Evolutionary conservation across 1,284 basidiomycete species (phyloP), one percentile per base, ranked within the genome.

Genomic region (Mrakiaceae sp.): DNA sequence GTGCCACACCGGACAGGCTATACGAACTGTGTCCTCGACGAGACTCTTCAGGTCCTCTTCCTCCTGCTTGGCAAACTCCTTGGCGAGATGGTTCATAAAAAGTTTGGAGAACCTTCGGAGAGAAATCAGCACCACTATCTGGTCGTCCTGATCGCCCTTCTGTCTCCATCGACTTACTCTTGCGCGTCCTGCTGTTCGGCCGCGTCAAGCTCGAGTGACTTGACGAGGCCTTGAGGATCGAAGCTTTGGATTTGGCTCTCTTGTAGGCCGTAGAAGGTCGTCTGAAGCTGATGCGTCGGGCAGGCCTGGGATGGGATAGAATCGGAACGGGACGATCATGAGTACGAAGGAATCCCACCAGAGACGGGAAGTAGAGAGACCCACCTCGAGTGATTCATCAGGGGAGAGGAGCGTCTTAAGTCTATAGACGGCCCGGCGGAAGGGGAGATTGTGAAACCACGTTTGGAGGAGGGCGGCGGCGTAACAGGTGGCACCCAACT

Each of bases 141-240:
- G 47, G 51, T 39, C 48, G 54, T n/a, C 53, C 43, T n/a, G 50
- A 12, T 67, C 16, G 14, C 44, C 44, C n/a, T n/a, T 9, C 4
- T 5, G 2, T n/a, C 49, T 52, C 12, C 43, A 11, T 12, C 5
- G 43, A 77, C 83, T 67, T 71, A 93, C 90, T 96, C 92, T 74
- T 92, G 89, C 46, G 92, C 92, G 78, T 96, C 92, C 76, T 96
- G 92, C 72, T 96, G 92, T 72, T 92, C 87, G 0, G 84, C 81
- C 9, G 85, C 85, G 50, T 86, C 82, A 51, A 96, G 78, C 66
- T 85, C 82, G 62, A 96, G 77, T 69, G 88, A 87, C 71, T 92
- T 86, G 9, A 93, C 86, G 42, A 96, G 81, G 67, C 84, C 86
- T 8, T 80, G 78, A 0, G 93, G 92, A 74, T 95, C 90, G 72